Percentiles rank a stretch among this genome's conserved stretches.
Conservation (phyloP, 352 stramenopile species). For the Globisporangium viniferum region DNA sequence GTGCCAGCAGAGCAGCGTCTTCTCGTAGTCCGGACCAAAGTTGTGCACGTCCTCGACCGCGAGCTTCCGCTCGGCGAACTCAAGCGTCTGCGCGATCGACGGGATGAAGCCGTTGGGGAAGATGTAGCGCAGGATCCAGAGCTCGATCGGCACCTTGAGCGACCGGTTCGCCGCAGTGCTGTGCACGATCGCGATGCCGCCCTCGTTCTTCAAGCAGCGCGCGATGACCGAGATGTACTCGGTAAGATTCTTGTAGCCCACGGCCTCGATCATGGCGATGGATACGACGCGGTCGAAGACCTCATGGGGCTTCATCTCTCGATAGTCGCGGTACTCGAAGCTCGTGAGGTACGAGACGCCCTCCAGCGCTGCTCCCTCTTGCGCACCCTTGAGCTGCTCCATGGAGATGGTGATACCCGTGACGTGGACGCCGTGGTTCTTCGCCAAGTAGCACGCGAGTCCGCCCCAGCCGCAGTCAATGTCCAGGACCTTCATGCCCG, state of each 20-base stretch:
- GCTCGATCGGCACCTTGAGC: no score
- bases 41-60: no score
- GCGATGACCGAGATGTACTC: conserved; percentile 78
- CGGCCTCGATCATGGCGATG: conserved; percentile 86
- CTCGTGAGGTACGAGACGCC: conserved; percentile 75
- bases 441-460: conserved; percentile 83
- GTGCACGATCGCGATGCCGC: no score
- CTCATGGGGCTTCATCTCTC: conserved; percentile 53
- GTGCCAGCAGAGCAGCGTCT: no score
- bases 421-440: conserved; percentile 79
- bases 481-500: conserved; percentile 81
- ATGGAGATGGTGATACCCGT: conserved; percentile 89
- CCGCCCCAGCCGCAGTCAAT: conserved; percentile 88
- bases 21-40: no score
- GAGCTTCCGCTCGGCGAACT: no score
- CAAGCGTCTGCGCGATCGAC: no score
- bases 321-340: conserved; percentile 88
- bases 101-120: no score
- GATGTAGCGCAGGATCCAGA: no score
- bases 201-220: conserved; percentile 70
- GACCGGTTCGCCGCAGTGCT: no score
- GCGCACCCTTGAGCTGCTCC: conserved; percentile 82
- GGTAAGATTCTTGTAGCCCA: conserved; percentile 84
- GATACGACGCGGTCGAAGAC: conserved; percentile 84
- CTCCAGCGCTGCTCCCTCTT: conserved; percentile 58